These are phyloP conservation scores for Atkinsonella hypoxylon DNA, from an alignment of 2,329 filamentous ascomycete species.

Conservation along the genomic window DNA sequence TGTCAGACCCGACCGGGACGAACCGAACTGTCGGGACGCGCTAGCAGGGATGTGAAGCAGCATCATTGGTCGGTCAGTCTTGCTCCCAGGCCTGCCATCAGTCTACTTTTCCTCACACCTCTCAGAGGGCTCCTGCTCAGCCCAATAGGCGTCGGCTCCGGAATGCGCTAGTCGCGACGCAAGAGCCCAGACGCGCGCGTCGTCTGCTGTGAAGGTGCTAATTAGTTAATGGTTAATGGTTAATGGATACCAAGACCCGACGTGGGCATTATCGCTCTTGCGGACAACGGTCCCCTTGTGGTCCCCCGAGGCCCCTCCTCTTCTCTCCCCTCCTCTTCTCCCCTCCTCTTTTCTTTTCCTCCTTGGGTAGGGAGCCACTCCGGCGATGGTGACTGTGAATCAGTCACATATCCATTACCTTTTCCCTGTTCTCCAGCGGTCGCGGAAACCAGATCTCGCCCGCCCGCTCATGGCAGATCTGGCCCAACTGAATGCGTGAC, in stretches of 20 bases:
- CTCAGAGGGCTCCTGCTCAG: background rate
- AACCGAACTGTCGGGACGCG: slow-evolving; percentile 25
- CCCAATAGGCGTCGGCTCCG: slow-evolving; percentile 18
- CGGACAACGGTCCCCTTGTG: background rate
- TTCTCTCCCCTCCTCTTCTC: background rate
- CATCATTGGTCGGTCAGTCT: slow-evolving; percentile 11
- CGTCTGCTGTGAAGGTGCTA: slow-evolving; percentile 10
- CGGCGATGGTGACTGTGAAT: background rate
- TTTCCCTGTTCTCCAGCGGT: background rate
- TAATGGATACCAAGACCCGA: slow-evolving; percentile 19
- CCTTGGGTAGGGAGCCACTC: background rate
- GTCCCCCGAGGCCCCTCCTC: slow-evolving; percentile 2
- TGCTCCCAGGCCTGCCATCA: background rate
- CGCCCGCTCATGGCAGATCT: background rate
- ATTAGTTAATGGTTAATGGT: too few species aligned
- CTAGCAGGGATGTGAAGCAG: slow-evolving; percentile 15
- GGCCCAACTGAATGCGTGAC: background rate
- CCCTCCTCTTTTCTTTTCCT: background rate
- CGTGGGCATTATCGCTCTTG: slow-evolving; percentile 12
- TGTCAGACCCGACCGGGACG: slow-evolving; percentile 12
- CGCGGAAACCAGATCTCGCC: background rate
- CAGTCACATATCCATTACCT: background rate
- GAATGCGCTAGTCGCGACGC: slow-evolving; percentile 8
- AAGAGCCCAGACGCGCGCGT: slow-evolving; percentile 19
- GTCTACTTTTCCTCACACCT: slow-evolving; percentile 8